A percentile compares a stretch with the other conserved stretches of the same genome.
Evolutionary conservation across 768 basidiomycete genomes (phyloP).

Genomic region (Boletus rubescentipes): DNA sequence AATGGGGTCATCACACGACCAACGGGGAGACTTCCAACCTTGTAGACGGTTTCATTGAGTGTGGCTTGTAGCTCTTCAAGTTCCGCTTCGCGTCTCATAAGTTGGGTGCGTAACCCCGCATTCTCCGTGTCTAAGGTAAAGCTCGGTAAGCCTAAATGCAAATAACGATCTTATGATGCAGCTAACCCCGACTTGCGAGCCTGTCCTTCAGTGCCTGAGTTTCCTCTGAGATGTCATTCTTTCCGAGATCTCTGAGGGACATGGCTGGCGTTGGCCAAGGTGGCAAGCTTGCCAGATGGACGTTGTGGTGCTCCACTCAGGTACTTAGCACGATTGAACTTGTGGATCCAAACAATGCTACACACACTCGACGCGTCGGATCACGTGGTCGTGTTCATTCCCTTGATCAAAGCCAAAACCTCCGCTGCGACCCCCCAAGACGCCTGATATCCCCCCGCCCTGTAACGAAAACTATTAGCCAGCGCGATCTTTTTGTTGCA

Average conservation of each 20-base stretch:
- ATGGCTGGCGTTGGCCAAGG: constrained; percentile 24
- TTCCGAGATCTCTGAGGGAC: constrained; percentile 40
- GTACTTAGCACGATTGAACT: not conserved
- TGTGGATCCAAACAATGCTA: constrained; percentile 26
- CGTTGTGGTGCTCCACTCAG: constrained; percentile 4
- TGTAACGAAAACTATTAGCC: constrained; percentile 19
- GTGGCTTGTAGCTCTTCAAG: constrained; percentile 34
- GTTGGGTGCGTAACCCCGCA: constrained; percentile 33
- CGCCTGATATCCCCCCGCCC: constrained; percentile 38
- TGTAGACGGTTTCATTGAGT: constrained; percentile 36
- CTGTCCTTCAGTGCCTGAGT: constrained; percentile 36
- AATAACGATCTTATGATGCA: not conserved
- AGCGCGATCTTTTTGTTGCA: not conserved
- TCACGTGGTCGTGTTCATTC: constrained; percentile 34
- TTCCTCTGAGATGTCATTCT: constrained; percentile 40
- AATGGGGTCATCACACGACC: not conserved
- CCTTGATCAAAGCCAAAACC: constrained; percentile 30
- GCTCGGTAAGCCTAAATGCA: constrained; percentile 5
- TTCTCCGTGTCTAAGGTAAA: constrained; percentile 34
- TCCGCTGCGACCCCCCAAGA: constrained; percentile 47
- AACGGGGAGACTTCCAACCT: constrained; percentile 27
- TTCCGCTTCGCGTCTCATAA: constrained; percentile 39
- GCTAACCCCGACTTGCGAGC: constrained; percentile 37
- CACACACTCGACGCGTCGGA: constrained; percentile 28
- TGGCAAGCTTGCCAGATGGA: constrained; percentile 16